Conservation (phyloP, 2,329 filamentous ascomycete species). For the Monosporascus sp. region DNA sequence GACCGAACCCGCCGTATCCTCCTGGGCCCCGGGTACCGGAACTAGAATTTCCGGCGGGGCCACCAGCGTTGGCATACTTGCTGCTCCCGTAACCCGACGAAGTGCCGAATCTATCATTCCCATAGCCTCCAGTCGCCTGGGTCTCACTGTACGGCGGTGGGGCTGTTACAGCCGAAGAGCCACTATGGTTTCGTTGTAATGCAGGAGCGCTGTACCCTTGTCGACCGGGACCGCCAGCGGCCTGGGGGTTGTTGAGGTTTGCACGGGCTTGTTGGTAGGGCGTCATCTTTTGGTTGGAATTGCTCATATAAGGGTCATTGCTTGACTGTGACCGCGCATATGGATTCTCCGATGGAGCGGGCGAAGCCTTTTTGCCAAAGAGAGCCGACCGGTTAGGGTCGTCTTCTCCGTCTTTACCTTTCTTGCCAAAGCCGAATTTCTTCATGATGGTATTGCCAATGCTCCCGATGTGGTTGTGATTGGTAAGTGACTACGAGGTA, state of each 20-base stretch:
- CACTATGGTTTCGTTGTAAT: constrained; percentile 16
- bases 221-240: constrained; percentile 30
- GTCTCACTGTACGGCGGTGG: constrained; percentile 29
- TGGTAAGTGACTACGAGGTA: neutral
- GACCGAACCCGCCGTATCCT: constrained; percentile 57
- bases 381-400: constrained; percentile 42
- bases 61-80: constrained; percentile 43
- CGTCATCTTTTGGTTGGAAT: constrained; percentile 38
- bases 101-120: constrained; percentile 24
- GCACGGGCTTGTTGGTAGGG: constrained; percentile 40
- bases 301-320: constrained; percentile 49
- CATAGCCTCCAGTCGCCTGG: constrained; percentile 18
- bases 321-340: constrained; percentile 46
- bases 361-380: constrained; percentile 49
- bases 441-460: constrained; percentile 39
- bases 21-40: constrained; percentile 40
- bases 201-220: constrained; percentile 21
- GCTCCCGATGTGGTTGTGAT: constrained; percentile 1
- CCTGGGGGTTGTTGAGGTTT: constrained; percentile 25
- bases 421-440: constrained; percentile 56
- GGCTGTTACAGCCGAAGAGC: constrained; percentile 22
- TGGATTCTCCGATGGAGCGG: constrained; percentile 47
- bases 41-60: constrained; percentile 22
- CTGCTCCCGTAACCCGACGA: constrained; percentile 45
- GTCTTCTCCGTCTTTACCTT: constrained; percentile 44